phyloP scores from a whole-genome alignment of 2,329 filamentous ascomycete genomes.

The Colletotrichum somersetense region DNA sequence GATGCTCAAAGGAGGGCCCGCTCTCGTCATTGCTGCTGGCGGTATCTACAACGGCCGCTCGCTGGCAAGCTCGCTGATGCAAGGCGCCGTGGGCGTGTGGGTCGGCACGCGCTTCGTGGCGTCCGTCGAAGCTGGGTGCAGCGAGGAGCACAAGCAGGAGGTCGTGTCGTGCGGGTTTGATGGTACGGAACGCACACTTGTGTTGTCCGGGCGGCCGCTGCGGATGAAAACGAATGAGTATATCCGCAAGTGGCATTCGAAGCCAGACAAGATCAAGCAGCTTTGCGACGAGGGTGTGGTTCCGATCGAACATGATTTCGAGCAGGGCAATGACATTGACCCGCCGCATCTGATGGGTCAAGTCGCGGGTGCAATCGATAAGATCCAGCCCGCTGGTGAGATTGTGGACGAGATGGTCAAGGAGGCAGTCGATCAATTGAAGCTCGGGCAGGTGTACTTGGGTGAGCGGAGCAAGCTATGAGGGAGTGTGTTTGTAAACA shows the following conservation, averaged over 20 bases:
- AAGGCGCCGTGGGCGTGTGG: slow-evolving; percentile 91
- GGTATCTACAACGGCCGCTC: slow-evolving; percentile 87
- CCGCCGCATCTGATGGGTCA: slow-evolving; percentile 94
- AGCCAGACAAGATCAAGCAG: slow-evolving; percentile 79
- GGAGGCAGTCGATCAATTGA: slow-evolving; percentile 78
- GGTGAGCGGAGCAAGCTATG: slow-evolving; percentile 58
- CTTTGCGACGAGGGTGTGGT: slow-evolving; percentile 83
- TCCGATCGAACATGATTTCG: slow-evolving; percentile 85
- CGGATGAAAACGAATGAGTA: slow-evolving; percentile 87
- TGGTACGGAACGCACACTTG: slow-evolving; percentile 85
- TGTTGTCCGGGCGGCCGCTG: slow-evolving; percentile 84
- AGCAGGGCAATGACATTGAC: slow-evolving; percentile 85
- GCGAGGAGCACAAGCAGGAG: slow-evolving; percentile 83
- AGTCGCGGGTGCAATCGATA: slow-evolving; percentile 82
- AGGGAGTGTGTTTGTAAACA: slow-evolving; percentile 44
- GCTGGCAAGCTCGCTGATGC: slow-evolving; percentile 85
- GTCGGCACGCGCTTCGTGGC: slow-evolving; percentile 95
- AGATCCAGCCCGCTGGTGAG: slow-evolving; percentile 82
- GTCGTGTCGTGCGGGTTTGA: slow-evolving; percentile 84
- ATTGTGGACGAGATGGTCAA: slow-evolving; percentile 94
- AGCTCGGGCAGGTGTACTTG: slow-evolving; percentile 72
- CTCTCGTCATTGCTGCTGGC: slow-evolving; percentile 89
- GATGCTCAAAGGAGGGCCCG: slow-evolving; percentile 75
- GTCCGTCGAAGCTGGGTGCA: slow-evolving; percentile 82
- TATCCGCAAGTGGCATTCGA: slow-evolving; percentile 82